Conservation (phyloP, 2,329 filamentous ascomycete genomes). For the Aureobasidium zeae region DNA sequence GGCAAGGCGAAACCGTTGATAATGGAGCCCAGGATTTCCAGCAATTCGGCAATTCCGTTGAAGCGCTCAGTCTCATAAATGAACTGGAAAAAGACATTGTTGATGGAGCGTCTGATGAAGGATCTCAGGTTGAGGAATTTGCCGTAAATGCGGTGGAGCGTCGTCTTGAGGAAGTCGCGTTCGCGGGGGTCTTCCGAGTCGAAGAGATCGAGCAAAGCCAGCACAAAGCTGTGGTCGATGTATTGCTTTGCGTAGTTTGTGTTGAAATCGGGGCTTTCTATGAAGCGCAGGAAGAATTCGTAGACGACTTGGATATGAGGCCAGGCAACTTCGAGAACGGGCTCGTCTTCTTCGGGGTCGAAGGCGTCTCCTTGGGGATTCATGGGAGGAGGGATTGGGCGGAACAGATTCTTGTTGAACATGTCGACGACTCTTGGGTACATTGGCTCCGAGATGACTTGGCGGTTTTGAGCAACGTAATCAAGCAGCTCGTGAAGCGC, state of each 20-base stretch:
- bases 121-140: slow-evolving; percentile 97
- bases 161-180: slow-evolving; percentile 96
- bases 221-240: slow-evolving; percentile 95
- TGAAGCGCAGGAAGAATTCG: slow-evolving; percentile 97
- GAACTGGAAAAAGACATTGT: slow-evolving; percentile 99
- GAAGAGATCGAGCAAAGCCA: slow-evolving; percentile 91
- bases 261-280: slow-evolving; percentile 99
- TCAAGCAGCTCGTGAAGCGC: slow-evolving; percentile 93
- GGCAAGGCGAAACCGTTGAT: slow-evolving; percentile 98
- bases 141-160: slow-evolving; percentile 92
- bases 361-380: slow-evolving; percentile 98
- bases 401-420: slow-evolving; percentile 98
- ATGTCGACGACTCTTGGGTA: slow-evolving; percentile 97
- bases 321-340: slow-evolving; percentile 96
- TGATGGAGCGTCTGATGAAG: slow-evolving; percentile 96
- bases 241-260: slow-evolving; percentile 98
- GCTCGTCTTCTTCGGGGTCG: slow-evolving; percentile 96
- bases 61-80: slow-evolving; percentile 98
- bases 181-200: slow-evolving; percentile 96
- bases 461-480: slow-evolving; percentile 96
- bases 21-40: slow-evolving; percentile 95
- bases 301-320: slow-evolving; percentile 99
- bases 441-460: slow-evolving; percentile 98
- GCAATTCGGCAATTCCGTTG: slow-evolving; percentile 91
- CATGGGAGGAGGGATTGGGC: slow-evolving; percentile 91